These are phyloP conservation scores for Vaccinium corymbosum DNA, from an alignment of 148 eudicot species.

Conservation along the genomic window DNA sequence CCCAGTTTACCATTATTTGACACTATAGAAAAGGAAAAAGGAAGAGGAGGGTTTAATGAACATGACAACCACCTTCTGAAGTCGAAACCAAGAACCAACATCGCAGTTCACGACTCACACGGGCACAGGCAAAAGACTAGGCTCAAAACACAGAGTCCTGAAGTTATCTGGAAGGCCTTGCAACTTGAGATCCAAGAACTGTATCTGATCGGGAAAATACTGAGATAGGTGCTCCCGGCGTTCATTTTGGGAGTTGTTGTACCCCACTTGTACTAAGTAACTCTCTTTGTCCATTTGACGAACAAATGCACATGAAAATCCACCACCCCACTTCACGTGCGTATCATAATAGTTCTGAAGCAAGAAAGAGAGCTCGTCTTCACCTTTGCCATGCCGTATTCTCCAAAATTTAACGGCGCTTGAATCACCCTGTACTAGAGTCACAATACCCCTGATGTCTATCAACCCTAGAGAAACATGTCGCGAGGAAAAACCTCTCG, in stretches of 20 bases:
- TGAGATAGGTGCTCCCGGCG: not conserved
- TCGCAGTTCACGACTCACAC: not conserved
- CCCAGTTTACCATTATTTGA: not conserved
- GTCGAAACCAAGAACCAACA: not conserved
- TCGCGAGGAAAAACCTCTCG: not conserved
- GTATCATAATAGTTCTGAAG: not conserved
- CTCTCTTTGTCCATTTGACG: not conserved
- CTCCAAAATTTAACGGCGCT: not conserved
- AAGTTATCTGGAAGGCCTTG: not conserved
- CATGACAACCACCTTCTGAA: not conserved
- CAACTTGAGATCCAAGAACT: not conserved
- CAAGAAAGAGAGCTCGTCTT: not conserved
- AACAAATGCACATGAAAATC: not conserved
- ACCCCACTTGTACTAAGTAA: not conserved
- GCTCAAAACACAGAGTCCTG: not conserved
- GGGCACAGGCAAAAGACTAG: not conserved
- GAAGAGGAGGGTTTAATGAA: not conserved
- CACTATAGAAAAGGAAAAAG: not conserved
- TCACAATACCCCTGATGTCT: not conserved
- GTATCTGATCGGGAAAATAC: not conserved
- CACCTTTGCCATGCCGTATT: not conserved
- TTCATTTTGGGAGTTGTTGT: not conserved
- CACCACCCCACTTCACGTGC: constrained; percentile 2
- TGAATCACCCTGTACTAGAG: not conserved
- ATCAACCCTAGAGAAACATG: not conserved